phyloP scores from a whole-genome alignment of 495 filamentous ascomycete species.

The Saxophila tyrrhenica region DNA sequence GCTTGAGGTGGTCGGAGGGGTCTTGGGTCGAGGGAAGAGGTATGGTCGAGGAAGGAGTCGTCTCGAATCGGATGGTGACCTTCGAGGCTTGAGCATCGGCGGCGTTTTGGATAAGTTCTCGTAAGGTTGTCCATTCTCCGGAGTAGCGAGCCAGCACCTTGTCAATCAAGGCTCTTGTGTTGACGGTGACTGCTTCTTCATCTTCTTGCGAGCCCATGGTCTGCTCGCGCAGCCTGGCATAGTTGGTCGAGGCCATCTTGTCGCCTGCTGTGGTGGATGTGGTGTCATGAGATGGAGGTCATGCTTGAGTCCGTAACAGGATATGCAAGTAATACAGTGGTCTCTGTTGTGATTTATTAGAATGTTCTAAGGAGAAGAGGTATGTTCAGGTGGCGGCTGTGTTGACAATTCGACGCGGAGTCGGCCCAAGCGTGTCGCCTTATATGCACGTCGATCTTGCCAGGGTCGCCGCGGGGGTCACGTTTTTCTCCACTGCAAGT shows the following conservation, averaged over 20 bases:
- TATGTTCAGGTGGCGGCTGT: not conserved
- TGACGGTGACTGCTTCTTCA: slow-evolving; percentile 97
- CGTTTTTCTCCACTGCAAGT: too few species aligned
- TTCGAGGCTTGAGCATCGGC: slow-evolving; percentile 86
- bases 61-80: slow-evolving; percentile 85
- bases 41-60: slow-evolving; percentile 62
- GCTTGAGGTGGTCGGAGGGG: slow-evolving; percentile 61
- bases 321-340: too few species aligned
- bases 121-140: slow-evolving; percentile 73
- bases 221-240: slow-evolving; percentile 69
- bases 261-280: not conserved
- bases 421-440: not conserved
- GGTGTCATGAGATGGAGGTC: not conserved
- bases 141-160: slow-evolving; percentile 94
- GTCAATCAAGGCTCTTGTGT: slow-evolving; percentile 91
- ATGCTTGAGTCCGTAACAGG: too few species aligned
- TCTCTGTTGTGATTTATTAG: not conserved
- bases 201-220: slow-evolving; percentile 76
- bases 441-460: too few species aligned
- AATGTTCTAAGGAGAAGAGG: not conserved
- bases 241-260: slow-evolving; percentile 27
- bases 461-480: too few species aligned
- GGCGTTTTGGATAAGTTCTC: slow-evolving; percentile 96
- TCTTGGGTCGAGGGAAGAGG: slow-evolving; percentile 59
- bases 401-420: not conserved